Evolutionary conservation across 108 stramenopile genomes (phyloP).

Genomic region (Seminavis robusta): DNA sequence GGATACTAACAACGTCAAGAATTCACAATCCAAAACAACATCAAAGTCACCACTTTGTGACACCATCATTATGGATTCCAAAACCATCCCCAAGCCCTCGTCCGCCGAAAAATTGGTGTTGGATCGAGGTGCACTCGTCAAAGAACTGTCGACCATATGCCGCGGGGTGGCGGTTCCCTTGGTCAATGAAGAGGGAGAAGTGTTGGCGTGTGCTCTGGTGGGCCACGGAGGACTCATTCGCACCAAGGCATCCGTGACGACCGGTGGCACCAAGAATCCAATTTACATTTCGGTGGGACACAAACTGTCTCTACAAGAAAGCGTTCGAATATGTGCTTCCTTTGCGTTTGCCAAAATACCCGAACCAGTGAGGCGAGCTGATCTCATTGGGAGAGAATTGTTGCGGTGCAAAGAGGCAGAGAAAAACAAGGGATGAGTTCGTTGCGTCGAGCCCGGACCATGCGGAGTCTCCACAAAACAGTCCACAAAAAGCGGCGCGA

Average conservation of each 20-base stretch:
- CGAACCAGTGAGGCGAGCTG: slow-evolving; percentile 71
- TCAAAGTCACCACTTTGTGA: neutral
- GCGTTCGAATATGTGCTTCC: slow-evolving; percentile 31
- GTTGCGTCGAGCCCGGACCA: too few relatives aligned
- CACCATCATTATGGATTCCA: neutral
- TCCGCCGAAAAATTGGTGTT: neutral
- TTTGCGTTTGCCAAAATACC: slow-evolving; percentile 49
- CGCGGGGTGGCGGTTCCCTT: slow-evolving; percentile 46
- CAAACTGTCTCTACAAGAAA: slow-evolving; percentile 40
- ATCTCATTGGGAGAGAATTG: slow-evolving; percentile 53
- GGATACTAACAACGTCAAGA: neutral
- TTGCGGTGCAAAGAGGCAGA: slow-evolving; percentile 19
- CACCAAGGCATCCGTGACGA: neutral
- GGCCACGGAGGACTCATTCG: slow-evolving; percentile 55
- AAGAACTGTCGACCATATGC: slow-evolving; percentile 24
- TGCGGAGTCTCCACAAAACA: too few relatives aligned
- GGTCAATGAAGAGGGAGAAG: slow-evolving; percentile 4
- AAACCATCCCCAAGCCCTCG: neutral
- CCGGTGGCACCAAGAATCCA: slow-evolving; percentile 44
- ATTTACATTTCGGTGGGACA: slow-evolving; percentile 66
- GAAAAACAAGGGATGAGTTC: neutral
- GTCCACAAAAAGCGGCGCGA: too few relatives aligned
- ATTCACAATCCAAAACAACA: neutral
- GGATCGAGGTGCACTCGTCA: slow-evolving; percentile 15
- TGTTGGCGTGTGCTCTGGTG: slow-evolving; percentile 47